Evolutionary conservation across 1,139 yeast species (phyloP).

Genomic region (Geotrichum fermentans): DNA sequence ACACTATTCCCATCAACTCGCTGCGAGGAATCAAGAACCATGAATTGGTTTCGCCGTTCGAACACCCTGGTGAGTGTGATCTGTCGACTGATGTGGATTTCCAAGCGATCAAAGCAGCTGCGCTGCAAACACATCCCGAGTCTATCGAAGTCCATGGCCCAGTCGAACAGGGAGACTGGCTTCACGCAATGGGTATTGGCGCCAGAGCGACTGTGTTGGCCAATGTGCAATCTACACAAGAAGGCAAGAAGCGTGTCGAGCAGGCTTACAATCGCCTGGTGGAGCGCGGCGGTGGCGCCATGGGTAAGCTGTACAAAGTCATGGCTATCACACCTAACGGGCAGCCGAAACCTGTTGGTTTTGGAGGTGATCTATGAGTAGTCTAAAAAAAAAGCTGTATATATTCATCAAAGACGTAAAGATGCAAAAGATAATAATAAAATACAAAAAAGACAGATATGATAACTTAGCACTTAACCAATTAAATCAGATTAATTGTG

Average conservation of each 20-base stretch:
- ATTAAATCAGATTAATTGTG: not conserved
- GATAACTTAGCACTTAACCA: not conserved
- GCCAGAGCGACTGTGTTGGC: slow-evolving; percentile 50
- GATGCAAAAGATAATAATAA: not conserved
- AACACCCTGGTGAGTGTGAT: slow-evolving; percentile 73
- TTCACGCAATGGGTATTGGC: slow-evolving; percentile 72
- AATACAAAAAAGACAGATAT: not conserved
- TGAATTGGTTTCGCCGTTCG: slow-evolving; percentile 71
- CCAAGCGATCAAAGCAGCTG: slow-evolving; percentile 47
- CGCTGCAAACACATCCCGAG: slow-evolving; percentile 29
- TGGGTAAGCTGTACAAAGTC: slow-evolving; percentile 78
- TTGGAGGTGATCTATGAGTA: slow-evolving; percentile 42
- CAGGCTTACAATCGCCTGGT: slow-evolving; percentile 61
- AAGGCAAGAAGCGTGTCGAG: slow-evolving; percentile 43
- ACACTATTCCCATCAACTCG: slow-evolving; percentile 60
- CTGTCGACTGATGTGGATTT: slow-evolving; percentile 83
- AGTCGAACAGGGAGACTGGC: slow-evolving; percentile 74
- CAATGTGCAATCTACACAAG: slow-evolving; percentile 32
- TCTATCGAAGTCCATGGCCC: slow-evolving; percentile 49
- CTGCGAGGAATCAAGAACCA: slow-evolving; percentile 72
- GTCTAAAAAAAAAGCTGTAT: slow-evolving; percentile 17
- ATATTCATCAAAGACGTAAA: not conserved
- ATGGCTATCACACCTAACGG: slow-evolving; percentile 56
- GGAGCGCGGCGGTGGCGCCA: slow-evolving; percentile 54
- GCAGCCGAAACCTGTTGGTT: slow-evolving; percentile 43